Evolutionary conservation across 495 filamentous ascomycete genomes (phyloP).

Genomic region (Hypoxylon subgilvum): DNA sequence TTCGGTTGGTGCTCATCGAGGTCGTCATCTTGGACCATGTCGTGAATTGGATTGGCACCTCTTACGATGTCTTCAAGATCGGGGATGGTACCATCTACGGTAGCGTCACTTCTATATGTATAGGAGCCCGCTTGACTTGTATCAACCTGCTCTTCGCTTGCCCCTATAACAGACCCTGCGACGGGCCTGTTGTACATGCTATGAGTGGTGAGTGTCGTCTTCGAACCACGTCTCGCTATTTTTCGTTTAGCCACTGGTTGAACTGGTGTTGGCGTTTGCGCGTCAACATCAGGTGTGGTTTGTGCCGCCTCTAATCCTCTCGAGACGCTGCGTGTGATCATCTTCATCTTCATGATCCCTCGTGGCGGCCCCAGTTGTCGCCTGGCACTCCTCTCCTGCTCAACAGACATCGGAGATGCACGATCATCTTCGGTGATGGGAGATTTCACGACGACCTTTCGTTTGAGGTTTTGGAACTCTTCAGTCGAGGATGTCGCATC

Average conservation of each 20-base stretch:
- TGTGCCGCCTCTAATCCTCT: slow-evolving; percentile 4
- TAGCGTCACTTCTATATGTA: neutral
- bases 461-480: slow-evolving; percentile 15
- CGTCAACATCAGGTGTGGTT: neutral
- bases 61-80: neutral
- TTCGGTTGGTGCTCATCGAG: slow-evolving; percentile 8
- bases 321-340: slow-evolving; percentile 18
- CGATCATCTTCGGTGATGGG: slow-evolving; percentile 37
- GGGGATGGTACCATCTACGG: neutral
- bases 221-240: slow-evolving; percentile 26
- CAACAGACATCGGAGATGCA: slow-evolving; percentile 42
- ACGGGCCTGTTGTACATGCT: slow-evolving; percentile 42
- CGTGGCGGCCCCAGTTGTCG: slow-evolving; percentile 39
- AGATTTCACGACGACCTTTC: slow-evolving; percentile 49
- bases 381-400: slow-evolving; percentile 48
- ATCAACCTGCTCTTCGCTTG: neutral
- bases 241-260: slow-evolving; percentile 13
- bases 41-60: neutral
- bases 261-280: neutral
- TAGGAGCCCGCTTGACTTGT: neutral
- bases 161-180: slow-evolving; percentile 15
- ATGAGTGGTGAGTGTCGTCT: slow-evolving; percentile 20
- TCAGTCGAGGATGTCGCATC: neutral
- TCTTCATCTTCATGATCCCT: slow-evolving; percentile 51
- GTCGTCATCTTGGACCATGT: neutral